Evolutionary conservation across 345 rosid species (phyloP).

Genomic region (Citrus unshiu): DNA sequence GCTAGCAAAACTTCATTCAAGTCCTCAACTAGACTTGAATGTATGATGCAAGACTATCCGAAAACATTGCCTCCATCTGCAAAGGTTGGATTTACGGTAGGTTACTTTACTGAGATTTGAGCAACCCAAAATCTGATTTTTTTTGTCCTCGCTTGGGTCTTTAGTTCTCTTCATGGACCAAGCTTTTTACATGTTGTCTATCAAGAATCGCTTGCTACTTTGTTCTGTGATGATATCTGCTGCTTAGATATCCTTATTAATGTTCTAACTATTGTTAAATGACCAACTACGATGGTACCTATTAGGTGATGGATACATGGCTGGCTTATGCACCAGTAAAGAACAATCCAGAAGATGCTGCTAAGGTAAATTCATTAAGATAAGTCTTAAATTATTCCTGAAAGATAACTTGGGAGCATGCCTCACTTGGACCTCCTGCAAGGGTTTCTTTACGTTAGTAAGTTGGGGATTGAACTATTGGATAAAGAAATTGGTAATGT

Average conservation of each 20-base stretch:
- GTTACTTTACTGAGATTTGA: neutral
- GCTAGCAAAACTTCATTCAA: constrained; percentile 79
- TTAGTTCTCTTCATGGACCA: neutral
- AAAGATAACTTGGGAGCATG: neutral
- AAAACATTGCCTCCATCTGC: constrained; percentile 87
- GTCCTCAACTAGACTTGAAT: constrained; percentile 91
- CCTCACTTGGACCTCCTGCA: neutral
- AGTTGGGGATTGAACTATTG: neutral
- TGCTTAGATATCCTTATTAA: neutral
- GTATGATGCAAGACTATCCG: constrained; percentile 99
- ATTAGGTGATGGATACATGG: constrained; percentile 83
- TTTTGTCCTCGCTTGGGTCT: neutral
- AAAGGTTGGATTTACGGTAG: constrained; percentile 92
- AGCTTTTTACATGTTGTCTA: neutral
- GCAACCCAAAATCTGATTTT: neutral
- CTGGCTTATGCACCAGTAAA: constrained; percentile 93
- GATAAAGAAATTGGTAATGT: neutral
- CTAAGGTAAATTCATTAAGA: constrained; percentile 49
- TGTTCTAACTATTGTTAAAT: neutral
- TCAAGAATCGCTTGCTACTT: neutral
- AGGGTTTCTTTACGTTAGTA: neutral
- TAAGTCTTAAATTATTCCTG: neutral
- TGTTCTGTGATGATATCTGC: neutral
- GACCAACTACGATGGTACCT: neutral
- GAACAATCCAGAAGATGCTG: constrained; percentile 93